Percentiles rank a stretch among this genome's conserved stretches.
Conservation (phyloP, 2,329 filamentous ascomycete species). For the Sporothrix brunneoviolacea region DNA sequence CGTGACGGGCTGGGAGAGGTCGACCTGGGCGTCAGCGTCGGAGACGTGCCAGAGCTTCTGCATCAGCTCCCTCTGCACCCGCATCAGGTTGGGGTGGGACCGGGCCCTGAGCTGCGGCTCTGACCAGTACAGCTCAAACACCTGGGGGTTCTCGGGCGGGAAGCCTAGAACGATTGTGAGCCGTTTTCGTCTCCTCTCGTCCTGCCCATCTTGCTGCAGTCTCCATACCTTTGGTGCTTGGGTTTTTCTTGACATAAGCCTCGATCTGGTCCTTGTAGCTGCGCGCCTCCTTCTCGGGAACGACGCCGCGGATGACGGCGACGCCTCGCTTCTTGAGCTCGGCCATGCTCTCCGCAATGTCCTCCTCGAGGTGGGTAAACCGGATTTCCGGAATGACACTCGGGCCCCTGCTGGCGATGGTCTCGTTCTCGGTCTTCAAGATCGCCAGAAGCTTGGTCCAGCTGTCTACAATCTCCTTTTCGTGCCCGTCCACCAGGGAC, state of each 20-base stretch:
- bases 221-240: too few species aligned
- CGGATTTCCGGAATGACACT: slow-evolving; percentile 47
- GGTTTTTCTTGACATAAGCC: slow-evolving; percentile 59
- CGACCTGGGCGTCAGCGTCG: not conserved
- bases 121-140: slow-evolving; percentile 74
- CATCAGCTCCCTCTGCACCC: slow-evolving; percentile 57
- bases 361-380: slow-evolving; percentile 37
- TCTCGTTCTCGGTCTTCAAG: slow-evolving; percentile 26
- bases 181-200: too few species aligned
- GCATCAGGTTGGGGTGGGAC: slow-evolving; percentile 56
- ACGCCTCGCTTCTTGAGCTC: slow-evolving; percentile 57
- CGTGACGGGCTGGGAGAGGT: slow-evolving; percentile 44
- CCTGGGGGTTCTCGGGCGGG: slow-evolving; percentile 47
- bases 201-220: too few species aligned
- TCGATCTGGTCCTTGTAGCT: slow-evolving; percentile 58
- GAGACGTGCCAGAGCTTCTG: slow-evolving; percentile 51
- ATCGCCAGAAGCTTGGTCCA: slow-evolving; percentile 23
- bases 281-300: slow-evolving; percentile 56
- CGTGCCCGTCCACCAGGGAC: slow-evolving; percentile 43
- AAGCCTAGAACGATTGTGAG: too few species aligned
- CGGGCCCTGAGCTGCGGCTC: slow-evolving; percentile 60
- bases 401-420: slow-evolving; percentile 38
- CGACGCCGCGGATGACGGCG: slow-evolving; percentile 58
- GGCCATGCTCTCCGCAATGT: slow-evolving; percentile 29
- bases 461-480: slow-evolving; percentile 34